These are phyloP conservation scores for Yarrowia sp. DNA, from an alignment of 805 yeast genomes.

Conservation along the genomic window DNA sequence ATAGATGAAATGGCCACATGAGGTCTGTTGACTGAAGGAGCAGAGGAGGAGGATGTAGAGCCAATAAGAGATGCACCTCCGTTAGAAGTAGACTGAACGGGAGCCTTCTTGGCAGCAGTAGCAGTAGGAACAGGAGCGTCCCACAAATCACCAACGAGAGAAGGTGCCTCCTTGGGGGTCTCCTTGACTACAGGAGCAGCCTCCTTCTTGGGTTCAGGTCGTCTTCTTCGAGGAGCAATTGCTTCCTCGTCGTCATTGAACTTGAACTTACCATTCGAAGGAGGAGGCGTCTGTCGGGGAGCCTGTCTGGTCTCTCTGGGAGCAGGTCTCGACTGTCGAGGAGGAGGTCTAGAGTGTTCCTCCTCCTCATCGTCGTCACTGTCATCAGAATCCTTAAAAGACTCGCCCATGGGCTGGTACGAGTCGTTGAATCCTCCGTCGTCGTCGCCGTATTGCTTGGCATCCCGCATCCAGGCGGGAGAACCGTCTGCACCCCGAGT, in stretches of 20 bases:
- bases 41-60: constrained; percentile 26
- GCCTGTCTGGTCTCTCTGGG: background rate
- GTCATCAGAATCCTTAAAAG: constrained; percentile 20
- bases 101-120: background rate
- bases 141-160: background rate
- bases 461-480: constrained; percentile 78
- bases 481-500: constrained; percentile 38
- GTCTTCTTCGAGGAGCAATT: constrained; percentile 11
- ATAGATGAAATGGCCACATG: constrained; percentile 34
- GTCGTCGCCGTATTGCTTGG: constrained; percentile 43
- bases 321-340: background rate
- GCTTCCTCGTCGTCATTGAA: constrained; percentile 8
- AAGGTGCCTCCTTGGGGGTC: background rate
- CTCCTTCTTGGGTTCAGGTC: background rate
- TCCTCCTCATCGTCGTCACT: constrained; percentile 20
- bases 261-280: background rate
- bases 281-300: background rate
- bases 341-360: constrained; percentile 24
- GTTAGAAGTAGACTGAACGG: background rate
- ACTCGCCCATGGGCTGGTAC: constrained; percentile 6
- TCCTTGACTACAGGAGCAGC: background rate
- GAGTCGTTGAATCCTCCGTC: background rate
- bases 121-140: constrained; percentile 23
- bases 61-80: background rate
- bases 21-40: constrained; percentile 29